Conservation (phyloP, 139 green algal species). For the Micromonas commoda region DNA sequence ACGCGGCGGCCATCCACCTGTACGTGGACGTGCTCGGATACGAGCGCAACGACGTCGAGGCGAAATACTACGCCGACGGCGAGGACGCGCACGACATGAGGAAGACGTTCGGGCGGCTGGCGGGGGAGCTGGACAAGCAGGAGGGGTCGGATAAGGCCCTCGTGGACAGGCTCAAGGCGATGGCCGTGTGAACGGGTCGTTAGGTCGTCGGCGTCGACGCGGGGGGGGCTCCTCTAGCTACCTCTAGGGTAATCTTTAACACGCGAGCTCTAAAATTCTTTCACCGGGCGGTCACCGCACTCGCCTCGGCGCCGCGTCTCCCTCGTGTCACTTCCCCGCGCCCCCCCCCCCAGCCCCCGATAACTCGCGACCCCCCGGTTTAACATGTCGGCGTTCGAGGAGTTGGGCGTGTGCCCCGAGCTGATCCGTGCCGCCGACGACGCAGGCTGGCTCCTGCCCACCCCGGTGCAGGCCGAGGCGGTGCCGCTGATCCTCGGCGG, state of each 20-base stretch:
- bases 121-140: not conserved
- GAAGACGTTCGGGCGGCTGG: slow-evolving; percentile 23
- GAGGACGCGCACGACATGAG: slow-evolving; percentile 98
- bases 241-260: no score
- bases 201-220: not conserved
- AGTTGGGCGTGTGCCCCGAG: slow-evolving; percentile 59
- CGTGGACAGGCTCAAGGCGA: not conserved
- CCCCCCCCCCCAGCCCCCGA: no score
- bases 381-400: slow-evolving; percentile 59
- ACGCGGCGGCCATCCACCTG: slow-evolving; percentile 89
- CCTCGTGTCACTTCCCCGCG: no score
- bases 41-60: slow-evolving; percentile 73
- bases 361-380: not conserved
- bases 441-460: slow-evolving; percentile 67
- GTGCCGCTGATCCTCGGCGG: slow-evolving; percentile 73
- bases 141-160: not conserved
- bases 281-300: not conserved
- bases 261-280: not conserved
- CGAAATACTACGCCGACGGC: slow-evolving; percentile 95
- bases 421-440: slow-evolving; percentile 58
- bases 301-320: not conserved
- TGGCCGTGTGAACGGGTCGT: not conserved
- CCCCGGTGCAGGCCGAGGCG: slow-evolving; percentile 63
- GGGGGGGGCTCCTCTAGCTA: no score
- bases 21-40: slow-evolving; percentile 93